A percentile compares a stretch with the other conserved stretches of the same genome.
These are phyloP conservation scores for Golubevia pallescens DNA, from an alignment of 1,284 basidiomycete species.

Conservation along the genomic window DNA sequence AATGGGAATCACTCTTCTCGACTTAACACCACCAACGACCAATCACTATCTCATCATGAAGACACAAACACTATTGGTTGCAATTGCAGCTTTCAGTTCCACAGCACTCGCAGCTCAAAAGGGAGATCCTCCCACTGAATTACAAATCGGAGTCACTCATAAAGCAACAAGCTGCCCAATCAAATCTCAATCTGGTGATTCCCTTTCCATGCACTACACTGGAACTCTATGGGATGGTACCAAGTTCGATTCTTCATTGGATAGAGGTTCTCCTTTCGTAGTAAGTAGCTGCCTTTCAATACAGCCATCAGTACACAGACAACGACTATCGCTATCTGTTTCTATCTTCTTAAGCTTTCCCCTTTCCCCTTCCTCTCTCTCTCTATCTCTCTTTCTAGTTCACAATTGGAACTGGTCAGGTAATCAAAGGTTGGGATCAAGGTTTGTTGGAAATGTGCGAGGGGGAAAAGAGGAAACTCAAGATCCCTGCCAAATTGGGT, in stretches of 20 bases:
- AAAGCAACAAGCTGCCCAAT: conserved; percentile 67
- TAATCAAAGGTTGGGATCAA: conserved; percentile 68
- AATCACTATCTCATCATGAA: neutral
- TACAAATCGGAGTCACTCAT: conserved; percentile 65
- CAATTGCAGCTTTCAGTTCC: neutral
- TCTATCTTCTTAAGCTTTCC: too few species aligned
- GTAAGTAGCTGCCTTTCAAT: conserved; percentile 5
- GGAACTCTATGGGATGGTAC: conserved; percentile 67
- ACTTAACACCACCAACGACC: neutral
- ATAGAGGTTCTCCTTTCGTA: conserved; percentile 68
- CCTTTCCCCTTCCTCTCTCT: conserved; percentile 18
- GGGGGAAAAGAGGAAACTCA: conserved; percentile 61
- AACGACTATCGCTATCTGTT: too few species aligned
- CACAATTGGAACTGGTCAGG: conserved; percentile 68
- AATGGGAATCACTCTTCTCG: conserved; percentile 2
- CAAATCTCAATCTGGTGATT: conserved; percentile 67
- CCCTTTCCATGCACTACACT: conserved; percentile 69
- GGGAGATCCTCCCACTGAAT: neutral
- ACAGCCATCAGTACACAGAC: conserved; percentile 29
- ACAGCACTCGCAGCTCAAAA: neutral
- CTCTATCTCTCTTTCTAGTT: conserved; percentile 3
- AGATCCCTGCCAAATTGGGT: conserved; percentile 50
- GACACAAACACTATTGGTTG: neutral
- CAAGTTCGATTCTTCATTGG: conserved; percentile 69
- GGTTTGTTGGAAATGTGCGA: conserved; percentile 67